Evolutionary conservation across 441 rosid genomes (phyloP).

Genomic region (Eruca vesicaria): DNA sequence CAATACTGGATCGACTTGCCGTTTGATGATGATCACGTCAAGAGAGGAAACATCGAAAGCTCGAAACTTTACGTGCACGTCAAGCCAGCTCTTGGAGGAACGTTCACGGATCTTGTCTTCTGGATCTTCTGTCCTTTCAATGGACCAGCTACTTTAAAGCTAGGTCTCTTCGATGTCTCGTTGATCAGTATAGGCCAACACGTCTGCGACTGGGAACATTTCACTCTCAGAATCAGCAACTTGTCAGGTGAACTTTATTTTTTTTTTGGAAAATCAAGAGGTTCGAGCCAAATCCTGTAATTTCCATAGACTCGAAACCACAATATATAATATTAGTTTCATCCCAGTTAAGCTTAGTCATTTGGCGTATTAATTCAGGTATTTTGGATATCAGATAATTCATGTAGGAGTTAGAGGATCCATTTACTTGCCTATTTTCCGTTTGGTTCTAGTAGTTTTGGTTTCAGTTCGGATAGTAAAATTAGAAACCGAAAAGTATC

Average conservation of each 20-base stretch:
- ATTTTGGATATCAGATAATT: too few relatives aligned
- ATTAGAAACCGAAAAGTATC: too few relatives aligned
- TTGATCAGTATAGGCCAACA: slow-evolving; percentile 77
- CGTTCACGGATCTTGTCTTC: slow-evolving; percentile 76
- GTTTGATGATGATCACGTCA: slow-evolving; percentile 40
- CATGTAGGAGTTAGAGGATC: too few relatives aligned
- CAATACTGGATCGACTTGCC: slow-evolving; percentile 86
- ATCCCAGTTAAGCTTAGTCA: too few relatives aligned
- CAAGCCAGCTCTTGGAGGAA: slow-evolving; percentile 80
- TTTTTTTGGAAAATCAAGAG: too few relatives aligned
- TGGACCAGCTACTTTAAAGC: slow-evolving; percentile 75
- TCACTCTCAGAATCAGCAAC: slow-evolving; percentile 80
- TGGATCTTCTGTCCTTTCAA: slow-evolving; percentile 92
- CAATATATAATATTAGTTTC: too few relatives aligned
- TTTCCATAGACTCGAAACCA: too few relatives aligned
- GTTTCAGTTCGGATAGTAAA: too few relatives aligned
- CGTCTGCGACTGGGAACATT: slow-evolving; percentile 91
- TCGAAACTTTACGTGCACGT: slow-evolving; percentile 74
- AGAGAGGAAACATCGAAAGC: slow-evolving; percentile 62
- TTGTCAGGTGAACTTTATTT: slow-evolving; percentile 62
- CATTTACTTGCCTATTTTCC: too few relatives aligned
- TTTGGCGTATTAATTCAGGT: too few relatives aligned
- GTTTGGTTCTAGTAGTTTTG: too few relatives aligned
- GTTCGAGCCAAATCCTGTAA: too few relatives aligned
- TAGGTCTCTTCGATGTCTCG: slow-evolving; percentile 47